Evolutionary conservation across 108 stramenopile genomes (phyloP).

Genomic region (Fistulifera pelliculosa): DNA sequence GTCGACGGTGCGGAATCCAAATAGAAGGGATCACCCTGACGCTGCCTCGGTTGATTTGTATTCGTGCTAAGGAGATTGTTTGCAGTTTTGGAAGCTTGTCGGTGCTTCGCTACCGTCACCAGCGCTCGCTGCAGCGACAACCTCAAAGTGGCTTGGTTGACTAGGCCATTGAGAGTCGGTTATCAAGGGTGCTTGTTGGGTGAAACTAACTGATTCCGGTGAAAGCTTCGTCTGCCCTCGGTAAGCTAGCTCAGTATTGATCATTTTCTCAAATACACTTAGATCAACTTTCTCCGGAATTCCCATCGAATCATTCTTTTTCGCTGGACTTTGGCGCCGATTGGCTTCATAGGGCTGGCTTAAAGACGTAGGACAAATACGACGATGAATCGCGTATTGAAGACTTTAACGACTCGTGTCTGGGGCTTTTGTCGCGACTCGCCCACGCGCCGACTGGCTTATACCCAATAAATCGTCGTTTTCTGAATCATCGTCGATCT

Average conservation of each 20-base stretch:
- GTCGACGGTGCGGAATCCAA: constrained; percentile 26
- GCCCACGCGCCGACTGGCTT: constrained; percentile 2
- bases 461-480: constrained; percentile 6
- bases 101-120: background rate
- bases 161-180: background rate
- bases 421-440: background rate
- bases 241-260: constrained; percentile 28
- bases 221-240: constrained; percentile 14
- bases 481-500: constrained; percentile 15
- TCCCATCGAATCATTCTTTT: constrained; percentile 41
- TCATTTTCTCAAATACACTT: constrained; percentile 34
- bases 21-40: constrained; percentile 66
- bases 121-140: background rate
- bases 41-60: background rate
- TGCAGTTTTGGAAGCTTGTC: constrained; percentile 7
- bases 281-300: constrained; percentile 25
- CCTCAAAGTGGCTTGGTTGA: background rate
- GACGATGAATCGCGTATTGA: constrained; percentile 25
- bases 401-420: background rate
- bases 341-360: constrained; percentile 86
- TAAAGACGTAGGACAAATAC: constrained; percentile 57
- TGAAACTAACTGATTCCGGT: constrained; percentile 47
- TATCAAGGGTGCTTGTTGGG: constrained; percentile 15
- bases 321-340: constrained; percentile 73
- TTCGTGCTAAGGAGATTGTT: background rate